phyloP scores from a whole-genome alignment of 768 basidiomycete species.

The Phaeotremella fagi region DNA sequence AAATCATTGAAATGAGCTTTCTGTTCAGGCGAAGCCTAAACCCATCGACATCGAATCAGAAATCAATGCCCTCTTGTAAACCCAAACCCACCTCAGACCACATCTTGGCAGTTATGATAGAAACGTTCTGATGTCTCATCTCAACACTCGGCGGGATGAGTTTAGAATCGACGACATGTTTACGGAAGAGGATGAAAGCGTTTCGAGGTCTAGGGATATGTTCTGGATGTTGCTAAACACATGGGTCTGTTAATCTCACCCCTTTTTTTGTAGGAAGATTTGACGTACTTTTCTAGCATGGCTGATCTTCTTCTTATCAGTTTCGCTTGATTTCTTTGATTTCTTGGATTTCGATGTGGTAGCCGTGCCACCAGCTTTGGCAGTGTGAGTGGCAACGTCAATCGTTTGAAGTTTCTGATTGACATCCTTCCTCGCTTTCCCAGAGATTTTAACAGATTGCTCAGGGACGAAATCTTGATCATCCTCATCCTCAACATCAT shows the following conservation, averaged over 20 bases:
- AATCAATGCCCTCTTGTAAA: too few species aligned
- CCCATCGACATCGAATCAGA: too few species aligned
- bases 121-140: slow-evolving; percentile 67
- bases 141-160: slow-evolving; percentile 58
- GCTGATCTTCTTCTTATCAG: slow-evolving; percentile 27
- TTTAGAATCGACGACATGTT: slow-evolving; percentile 64
- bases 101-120: slow-evolving; percentile 62
- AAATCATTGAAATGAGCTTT: slow-evolving; percentile 44
- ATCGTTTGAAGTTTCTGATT: too few species aligned
- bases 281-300: slow-evolving; percentile 38
- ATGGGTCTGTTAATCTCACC: too few species aligned
- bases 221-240: slow-evolving; percentile 42
- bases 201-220: slow-evolving; percentile 71
- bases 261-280: neutral
- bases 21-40: slow-evolving; percentile 33
- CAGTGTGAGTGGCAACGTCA: too few species aligned
- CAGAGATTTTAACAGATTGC: neutral
- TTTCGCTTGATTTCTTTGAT: neutral
- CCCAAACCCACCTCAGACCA: slow-evolving; percentile 58
- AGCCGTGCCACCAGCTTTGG: slow-evolving; percentile 11
- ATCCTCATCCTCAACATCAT: slow-evolving; percentile 9
- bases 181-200: slow-evolving; percentile 75
- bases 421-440: too few species aligned
- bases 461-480: neutral
- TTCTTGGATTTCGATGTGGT: neutral